Evolutionary conservation across 2,329 filamentous ascomycete genomes (phyloP).

Genomic region (Nemania diffusa): DNA sequence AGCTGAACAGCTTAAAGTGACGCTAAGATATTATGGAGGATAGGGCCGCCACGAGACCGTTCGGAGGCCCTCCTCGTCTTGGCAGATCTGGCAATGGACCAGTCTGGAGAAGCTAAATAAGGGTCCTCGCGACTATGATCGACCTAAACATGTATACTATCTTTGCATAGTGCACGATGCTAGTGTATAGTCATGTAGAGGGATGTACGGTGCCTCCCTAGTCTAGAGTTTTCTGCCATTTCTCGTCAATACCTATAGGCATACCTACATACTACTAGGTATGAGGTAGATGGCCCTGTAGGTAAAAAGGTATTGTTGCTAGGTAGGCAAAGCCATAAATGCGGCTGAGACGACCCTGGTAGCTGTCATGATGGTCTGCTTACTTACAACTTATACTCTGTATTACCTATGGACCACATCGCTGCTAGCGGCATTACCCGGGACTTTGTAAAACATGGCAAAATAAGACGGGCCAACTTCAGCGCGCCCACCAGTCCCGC

Average conservation of each 20-base stretch:
- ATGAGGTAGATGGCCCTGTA: neutral
- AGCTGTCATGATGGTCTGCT: neutral
- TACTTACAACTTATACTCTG: too few species aligned
- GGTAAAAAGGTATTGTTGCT: neutral
- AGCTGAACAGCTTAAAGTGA: constrained; percentile 49
- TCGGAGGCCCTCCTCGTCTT: constrained; percentile 11
- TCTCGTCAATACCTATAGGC: neutral
- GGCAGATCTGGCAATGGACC: constrained; percentile 14
- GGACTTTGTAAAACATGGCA: constrained; percentile 9
- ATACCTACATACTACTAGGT: neutral
- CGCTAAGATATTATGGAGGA: constrained; percentile 44
- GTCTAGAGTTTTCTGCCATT: neutral
- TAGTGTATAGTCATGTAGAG: neutral
- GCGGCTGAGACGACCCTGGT: constrained; percentile 27
- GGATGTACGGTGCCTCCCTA: neutral
- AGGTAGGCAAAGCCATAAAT: neutral
- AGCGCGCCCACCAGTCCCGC: neutral
- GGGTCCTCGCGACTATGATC: neutral
- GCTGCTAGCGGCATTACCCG: too few species aligned
- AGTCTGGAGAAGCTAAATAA: constrained; percentile 27
- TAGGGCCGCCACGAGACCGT: constrained; percentile 40
- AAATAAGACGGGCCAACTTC: constrained; percentile 36
- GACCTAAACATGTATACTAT: neutral
- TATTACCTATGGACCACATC: too few species aligned
- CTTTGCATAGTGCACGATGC: neutral